Evolutionary conservation across 2,329 filamentous ascomycete genomes (phyloP), one percentile per base, ranked within the genome.

Genomic region (Apiospora kogelbergensis): DNA sequence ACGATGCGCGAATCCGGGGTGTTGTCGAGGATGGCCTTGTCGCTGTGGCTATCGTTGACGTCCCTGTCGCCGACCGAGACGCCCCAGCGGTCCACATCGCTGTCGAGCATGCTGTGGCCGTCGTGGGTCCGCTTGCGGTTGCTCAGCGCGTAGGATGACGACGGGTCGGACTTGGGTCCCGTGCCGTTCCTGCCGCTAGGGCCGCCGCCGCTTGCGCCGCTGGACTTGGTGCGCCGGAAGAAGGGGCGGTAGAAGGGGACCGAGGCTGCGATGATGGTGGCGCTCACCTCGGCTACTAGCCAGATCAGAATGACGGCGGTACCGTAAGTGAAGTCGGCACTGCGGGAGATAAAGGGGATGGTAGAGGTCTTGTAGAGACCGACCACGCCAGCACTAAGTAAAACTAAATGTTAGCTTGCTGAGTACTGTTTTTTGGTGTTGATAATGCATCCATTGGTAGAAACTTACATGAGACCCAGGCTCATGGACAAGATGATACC

Each of bases 171-270:
- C 11, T 24, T 24, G 63, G 63, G 15, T 30, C 6, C 5, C 13
- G 22, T 63, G 22, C 2, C 13, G 6, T 6, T 5, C 11, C 15
- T 24, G 3, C 46, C 46, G 46, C 26, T 20, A 26, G 6, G n/a
- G 9, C 22, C 22, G 24, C 22, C 11, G 46, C 26, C 11, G 26
- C 24, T 17, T 13, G 11, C 7, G 13, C 26, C 17, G 48, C 26
- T 60, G 6, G 48, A 33, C 26, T 24, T 44, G 63, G 3, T 26
- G 33, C 37, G 33, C 2, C 67, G 67, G 57, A 68, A 41, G n/a
- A 46, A 60, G n/a, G 67, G 67, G 17, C 67, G 48, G 67, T 64
- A 68, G 67, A 68, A 68, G 22, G 67, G 67, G 15, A 68, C 65
- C 15, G 67, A 68, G 57, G 53, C 57, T 1, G 67, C 67, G 41